Evolutionary conservation across 2,329 filamentous ascomycete genomes (phyloP).

Genomic region (Colletotrichum endophyticum): DNA sequence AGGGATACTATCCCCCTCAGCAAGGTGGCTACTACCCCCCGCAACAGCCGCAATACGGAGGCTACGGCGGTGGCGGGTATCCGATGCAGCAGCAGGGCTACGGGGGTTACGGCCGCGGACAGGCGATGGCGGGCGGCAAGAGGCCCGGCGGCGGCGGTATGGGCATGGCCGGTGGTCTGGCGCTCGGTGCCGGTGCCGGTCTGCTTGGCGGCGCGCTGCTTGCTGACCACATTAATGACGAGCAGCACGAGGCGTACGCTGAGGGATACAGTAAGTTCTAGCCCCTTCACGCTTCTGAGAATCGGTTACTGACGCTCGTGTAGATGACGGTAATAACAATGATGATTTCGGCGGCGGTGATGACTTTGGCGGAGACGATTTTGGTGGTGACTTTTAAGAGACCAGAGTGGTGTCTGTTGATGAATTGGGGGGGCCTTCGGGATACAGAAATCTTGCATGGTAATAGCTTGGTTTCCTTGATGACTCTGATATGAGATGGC

Average conservation of each 20-base stretch:
- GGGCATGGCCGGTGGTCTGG: conserved; percentile 75
- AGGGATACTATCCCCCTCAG: conserved; percentile 38
- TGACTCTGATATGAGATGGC: background rate
- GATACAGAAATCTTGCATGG: background rate
- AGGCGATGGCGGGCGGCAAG: conserved; percentile 26
- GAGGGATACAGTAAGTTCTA: conserved; percentile 44
- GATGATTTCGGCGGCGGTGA: conserved; percentile 23
- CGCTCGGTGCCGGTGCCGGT: conserved; percentile 81
- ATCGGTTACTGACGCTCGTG: conserved; percentile 16
- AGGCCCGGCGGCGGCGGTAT: conserved; percentile 38
- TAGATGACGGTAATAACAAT: conserved; percentile 16
- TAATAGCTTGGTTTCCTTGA: background rate
- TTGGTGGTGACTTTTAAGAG: conserved; percentile 43
- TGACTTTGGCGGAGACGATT: conserved; percentile 31
- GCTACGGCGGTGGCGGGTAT: conserved; percentile 31
- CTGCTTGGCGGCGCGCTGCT: conserved; percentile 79
- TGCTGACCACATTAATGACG: conserved; percentile 68
- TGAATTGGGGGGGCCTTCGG: background rate
- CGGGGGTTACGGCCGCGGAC: conserved; percentile 30
- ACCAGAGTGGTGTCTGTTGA: background rate
- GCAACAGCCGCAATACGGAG: conserved; percentile 27
- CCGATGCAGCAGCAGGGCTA: conserved; percentile 32
- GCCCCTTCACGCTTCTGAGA: background rate
- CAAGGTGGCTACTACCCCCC: conserved; percentile 32
- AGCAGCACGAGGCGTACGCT: conserved; percentile 61